A percentile compares a stretch with the other conserved stretches of the same genome.
phyloP scores from a whole-genome alignment of 73 alveolate genomes.

The Uronychia binucleata region DNA sequence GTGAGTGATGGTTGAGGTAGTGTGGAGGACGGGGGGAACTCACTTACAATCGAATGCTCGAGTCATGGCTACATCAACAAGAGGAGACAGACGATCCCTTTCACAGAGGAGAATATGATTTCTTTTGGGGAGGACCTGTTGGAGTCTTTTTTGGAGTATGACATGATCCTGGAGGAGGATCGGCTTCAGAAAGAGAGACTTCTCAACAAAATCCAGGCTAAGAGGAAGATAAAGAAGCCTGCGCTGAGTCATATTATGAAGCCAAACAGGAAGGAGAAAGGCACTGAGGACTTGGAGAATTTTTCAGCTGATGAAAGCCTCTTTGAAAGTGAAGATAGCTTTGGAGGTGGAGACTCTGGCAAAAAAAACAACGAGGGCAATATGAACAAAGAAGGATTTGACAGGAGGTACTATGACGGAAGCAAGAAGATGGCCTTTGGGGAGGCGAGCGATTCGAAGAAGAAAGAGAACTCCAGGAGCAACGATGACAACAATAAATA shows the following conservation, averaged over 20 bases:
- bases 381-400: conserved; percentile 10
- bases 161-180: conserved; percentile 20
- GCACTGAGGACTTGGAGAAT: neutral
- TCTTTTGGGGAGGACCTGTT: conserved; percentile 27
- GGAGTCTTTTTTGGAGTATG: conserved; percentile 28
- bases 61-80: conserved; percentile 29
- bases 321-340: conserved; percentile 6
- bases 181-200: conserved; percentile 7
- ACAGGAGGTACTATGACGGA: conserved; percentile 11
- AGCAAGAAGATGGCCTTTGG: conserved; percentile 11
- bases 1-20: no score
- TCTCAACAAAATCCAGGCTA: conserved; percentile 2
- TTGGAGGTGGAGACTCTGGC: neutral
- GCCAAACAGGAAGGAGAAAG: conserved; percentile 1
- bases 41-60: conserved; percentile 27
- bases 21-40: conserved; percentile 25
- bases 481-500: neutral
- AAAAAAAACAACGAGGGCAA: conserved; percentile 1
- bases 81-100: conserved; percentile 30
- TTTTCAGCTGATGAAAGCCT: conserved; percentile 8
- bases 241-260: conserved; percentile 1
- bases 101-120: conserved; percentile 24
- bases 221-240: conserved; percentile 33
- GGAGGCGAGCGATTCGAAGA: neutral
- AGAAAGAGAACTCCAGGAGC: conserved; percentile 9